Base-by-base conservation (phyloP, 169 alveolate genomes). In the Cryptosporidium parvum region DNA sequence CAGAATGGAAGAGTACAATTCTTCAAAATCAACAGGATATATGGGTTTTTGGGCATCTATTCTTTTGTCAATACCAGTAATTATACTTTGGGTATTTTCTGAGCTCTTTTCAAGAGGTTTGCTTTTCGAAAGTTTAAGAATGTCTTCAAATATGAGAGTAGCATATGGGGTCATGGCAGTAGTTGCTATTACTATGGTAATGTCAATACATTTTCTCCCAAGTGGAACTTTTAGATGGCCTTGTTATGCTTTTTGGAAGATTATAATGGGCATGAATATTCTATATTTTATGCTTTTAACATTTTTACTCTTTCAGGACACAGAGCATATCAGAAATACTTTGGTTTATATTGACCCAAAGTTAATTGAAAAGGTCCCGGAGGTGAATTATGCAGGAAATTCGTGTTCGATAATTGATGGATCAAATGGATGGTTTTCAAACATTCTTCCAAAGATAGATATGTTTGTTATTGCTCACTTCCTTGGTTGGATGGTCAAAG, bases 401-500 rank as follows among this genome's bases (percentile, higher is more conserved):
- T 96, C 98, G 75, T 92, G 85, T 93, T 69, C 93, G 92, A n/a
- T 86, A 6, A 21, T 86, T 16, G 86, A 26, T 26, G 39, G 18
- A 29, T 68, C 91, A 1, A 26, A 72, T 37, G 85, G 91, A 7
- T 23, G 35, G 33, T 37, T 86, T 0, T 35, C 85, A 23, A 62
- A 85, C 53, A 53, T 70, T 3, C 94, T 93, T 75, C 92, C 92
- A 8, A 53, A 93, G 35, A 12, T 94, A 44, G 98, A 96, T 86
- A 87, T 93, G 9, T 96, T 95, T 85, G 95, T 94, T 26, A 48
- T 93, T 42, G 97, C 97, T 42, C 98, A 96, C 70, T 86, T 94
- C 58, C 56, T 92, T 33, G 98, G 98, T 6, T 96, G 97, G 97
- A 45, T 93, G 69, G 93, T 92, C 59, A 96, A 96, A 91, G 94